These are phyloP conservation scores for Gynostemma pentaphyllum DNA, from an alignment of 306 rosid genomes.

Conservation along the genomic window DNA sequence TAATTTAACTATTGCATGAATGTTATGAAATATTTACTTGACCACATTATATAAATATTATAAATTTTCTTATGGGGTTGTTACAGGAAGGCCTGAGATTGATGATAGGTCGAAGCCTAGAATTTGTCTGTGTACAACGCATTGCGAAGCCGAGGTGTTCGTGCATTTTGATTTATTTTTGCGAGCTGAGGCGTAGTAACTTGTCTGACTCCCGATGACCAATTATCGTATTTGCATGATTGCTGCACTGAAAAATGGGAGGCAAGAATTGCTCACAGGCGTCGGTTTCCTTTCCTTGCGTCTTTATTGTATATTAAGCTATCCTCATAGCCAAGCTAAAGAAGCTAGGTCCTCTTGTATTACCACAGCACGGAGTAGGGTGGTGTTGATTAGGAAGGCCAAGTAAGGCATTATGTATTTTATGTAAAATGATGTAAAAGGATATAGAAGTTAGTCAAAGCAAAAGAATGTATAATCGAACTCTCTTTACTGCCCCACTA, in stretches of 20 bases:
- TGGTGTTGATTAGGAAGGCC: not conserved
- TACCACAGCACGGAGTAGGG: not conserved
- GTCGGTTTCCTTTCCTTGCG: not conserved
- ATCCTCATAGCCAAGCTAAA: not conserved
- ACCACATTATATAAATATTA: not conserved
- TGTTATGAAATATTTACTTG: no score
- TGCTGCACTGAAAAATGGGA: not conserved
- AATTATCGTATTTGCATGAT: not conserved
- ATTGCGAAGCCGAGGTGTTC: not conserved
- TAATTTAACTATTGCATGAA: no score
- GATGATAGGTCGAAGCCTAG: not conserved
- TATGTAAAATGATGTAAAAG: not conserved
- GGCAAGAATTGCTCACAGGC: not conserved
- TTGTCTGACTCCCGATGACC: not conserved
- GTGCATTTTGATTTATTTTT: slow-evolving; percentile 2
- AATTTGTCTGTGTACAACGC: not conserved
- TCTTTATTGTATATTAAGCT: not conserved
- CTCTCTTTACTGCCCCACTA: not conserved
- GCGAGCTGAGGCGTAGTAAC: not conserved
- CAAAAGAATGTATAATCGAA: not conserved
- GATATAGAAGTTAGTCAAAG: not conserved
- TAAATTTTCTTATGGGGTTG: not conserved
- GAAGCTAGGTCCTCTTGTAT: not conserved
- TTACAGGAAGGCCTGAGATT: not conserved
- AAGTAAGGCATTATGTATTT: not conserved